Percentiles rank a stretch among this genome's conserved stretches.
Evolutionary conservation across 768 basidiomycete genomes (phyloP).

Genomic region (Boletus rex-veris): DNA sequence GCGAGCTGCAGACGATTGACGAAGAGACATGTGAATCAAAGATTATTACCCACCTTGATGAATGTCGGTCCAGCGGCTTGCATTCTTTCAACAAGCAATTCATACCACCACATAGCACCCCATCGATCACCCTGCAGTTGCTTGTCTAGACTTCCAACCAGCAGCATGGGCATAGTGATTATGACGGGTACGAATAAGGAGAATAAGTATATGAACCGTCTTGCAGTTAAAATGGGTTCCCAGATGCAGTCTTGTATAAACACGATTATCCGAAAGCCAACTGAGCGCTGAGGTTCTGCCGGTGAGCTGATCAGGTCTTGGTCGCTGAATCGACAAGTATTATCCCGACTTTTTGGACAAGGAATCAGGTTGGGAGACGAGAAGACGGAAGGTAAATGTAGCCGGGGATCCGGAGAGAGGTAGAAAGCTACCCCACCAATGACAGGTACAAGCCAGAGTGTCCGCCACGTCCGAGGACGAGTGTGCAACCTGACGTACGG

Average conservation of each 20-base stretch:
- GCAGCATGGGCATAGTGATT: slow-evolving; percentile 76
- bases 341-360: slow-evolving; percentile 25
- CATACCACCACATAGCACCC: slow-evolving; percentile 98
- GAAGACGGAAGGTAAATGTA: slow-evolving; percentile 47
- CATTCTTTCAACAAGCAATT: slow-evolving; percentile 84
- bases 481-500: slow-evolving; percentile 21
- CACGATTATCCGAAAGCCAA: slow-evolving; percentile 41
- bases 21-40: slow-evolving; percentile 7
- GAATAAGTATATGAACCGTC: slow-evolving; percentile 80
- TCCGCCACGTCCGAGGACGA: slow-evolving; percentile 26
- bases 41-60: slow-evolving; percentile 65
- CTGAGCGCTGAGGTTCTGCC: slow-evolving; percentile 52
- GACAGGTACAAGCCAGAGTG: slow-evolving; percentile 54
- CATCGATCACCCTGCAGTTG: slow-evolving; percentile 71
- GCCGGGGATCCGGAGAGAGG: slow-evolving; percentile 40
- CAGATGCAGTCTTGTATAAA: slow-evolving; percentile 60
- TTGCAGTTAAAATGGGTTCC: slow-evolving; percentile 82
- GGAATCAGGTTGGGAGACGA: slow-evolving; percentile 49
- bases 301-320: slow-evolving; percentile 59
- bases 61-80: slow-evolving; percentile 95
- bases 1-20: slow-evolving; percentile 57
- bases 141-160: slow-evolving; percentile 56
- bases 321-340: slow-evolving; percentile 16
- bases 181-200: slow-evolving; percentile 87
- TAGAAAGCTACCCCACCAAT: slow-evolving; percentile 54